A percentile compares a stretch with the other conserved stretches of the same genome.
Conservation (phyloP, 2,329 filamentous ascomycete genomes). For the Dothistroma septosporum region DNA sequence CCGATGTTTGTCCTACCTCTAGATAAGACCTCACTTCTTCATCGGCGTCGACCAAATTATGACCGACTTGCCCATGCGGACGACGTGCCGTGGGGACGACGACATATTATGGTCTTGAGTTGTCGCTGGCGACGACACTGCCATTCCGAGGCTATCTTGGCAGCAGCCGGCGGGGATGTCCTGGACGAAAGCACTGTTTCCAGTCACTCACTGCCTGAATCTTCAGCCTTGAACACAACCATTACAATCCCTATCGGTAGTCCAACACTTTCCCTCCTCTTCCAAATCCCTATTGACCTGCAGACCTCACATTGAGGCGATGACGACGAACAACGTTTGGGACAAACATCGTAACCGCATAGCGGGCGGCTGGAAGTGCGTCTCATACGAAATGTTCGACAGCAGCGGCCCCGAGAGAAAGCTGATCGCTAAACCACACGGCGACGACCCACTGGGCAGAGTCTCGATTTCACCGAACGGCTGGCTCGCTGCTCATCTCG, state of each 20-base stretch:
- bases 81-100: too few species aligned
- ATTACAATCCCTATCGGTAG: neutral
- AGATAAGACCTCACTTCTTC: too few species aligned
- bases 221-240: neutral
- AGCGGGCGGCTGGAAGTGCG: slow-evolving; percentile 27
- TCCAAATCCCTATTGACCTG: neutral
- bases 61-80: too few species aligned
- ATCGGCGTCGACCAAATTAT: too few species aligned
- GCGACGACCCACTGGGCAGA: slow-evolving; percentile 23
- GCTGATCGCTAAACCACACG: slow-evolving; percentile 25
- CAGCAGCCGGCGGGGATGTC: neutral
- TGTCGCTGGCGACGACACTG: neutral
- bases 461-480: slow-evolving; percentile 22
- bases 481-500: slow-evolving; percentile 26
- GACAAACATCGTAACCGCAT: slow-evolving; percentile 18
- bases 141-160: neutral
- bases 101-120: too few species aligned
- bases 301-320: neutral
- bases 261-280: neutral
- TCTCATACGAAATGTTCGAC: slow-evolving; percentile 24
- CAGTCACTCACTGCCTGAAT: neutral
- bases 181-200: neutral
- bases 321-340: slow-evolving; percentile 17
- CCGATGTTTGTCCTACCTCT: too few species aligned
- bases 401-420: slow-evolving; percentile 13